These are phyloP conservation scores for Phytophthora parvispora DNA, from an alignment of 352 stramenopile genomes.

Conservation along the genomic window DNA sequence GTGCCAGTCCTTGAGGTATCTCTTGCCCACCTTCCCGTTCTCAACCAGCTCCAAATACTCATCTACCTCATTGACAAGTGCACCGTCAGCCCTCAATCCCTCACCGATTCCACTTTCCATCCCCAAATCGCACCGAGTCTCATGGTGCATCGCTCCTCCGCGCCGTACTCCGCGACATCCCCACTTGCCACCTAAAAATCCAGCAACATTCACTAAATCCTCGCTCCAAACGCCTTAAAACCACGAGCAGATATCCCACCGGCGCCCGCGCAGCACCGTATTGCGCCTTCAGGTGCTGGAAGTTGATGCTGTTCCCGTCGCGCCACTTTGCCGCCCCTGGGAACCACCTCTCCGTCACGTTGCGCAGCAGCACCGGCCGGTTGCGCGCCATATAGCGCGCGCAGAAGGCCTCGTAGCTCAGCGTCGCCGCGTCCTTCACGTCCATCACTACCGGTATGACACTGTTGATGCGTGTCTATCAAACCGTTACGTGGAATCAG, in stretches of 20 bases:
- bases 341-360: conserved; percentile 52
- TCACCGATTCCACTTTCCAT: not conserved
- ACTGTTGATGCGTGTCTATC: not conserved
- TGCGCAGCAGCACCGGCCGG: conserved; percentile 72
- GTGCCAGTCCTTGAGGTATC: conserved; percentile 91
- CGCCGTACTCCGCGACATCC: conserved; percentile 66
- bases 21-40: conserved; percentile 50
- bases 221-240: not conserved
- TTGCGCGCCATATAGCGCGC: conserved; percentile 77
- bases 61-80: conserved; percentile 28
- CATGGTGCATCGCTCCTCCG: conserved; percentile 68
- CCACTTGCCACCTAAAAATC: conserved; percentile 67
- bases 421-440: conserved; percentile 54
- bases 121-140: conserved; percentile 50
- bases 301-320: conserved; percentile 46
- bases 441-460: conserved; percentile 54
- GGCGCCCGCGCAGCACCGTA: conserved; percentile 71
- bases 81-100: conserved; percentile 3
- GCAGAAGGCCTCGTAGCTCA: conserved; percentile 83
- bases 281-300: conserved; percentile 38
- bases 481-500: not conserved
- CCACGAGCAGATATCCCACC: conserved; percentile 20
- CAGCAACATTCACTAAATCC: not conserved
- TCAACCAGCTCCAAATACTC: conserved; percentile 76
- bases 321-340: conserved; percentile 36